A percentile compares a stretch with the other conserved stretches of the same genome.
Evolutionary conservation across 1,284 basidiomycete species (phyloP).

Genomic region (Heterobasidion irregulare): DNA sequence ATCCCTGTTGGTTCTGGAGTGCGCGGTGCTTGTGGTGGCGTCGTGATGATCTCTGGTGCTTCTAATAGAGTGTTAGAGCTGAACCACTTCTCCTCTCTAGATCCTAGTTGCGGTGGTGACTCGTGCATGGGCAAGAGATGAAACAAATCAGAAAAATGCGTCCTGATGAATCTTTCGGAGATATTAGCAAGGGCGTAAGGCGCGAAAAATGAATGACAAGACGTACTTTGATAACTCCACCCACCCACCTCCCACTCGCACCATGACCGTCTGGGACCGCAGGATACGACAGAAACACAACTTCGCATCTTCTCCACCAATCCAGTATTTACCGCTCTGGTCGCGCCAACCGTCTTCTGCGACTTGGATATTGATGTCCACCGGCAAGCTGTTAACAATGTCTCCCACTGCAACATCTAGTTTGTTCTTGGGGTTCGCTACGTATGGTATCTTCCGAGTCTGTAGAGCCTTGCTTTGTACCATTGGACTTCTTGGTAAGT

Average conservation of each 20-base stretch:
- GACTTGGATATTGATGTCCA: slow-evolving; percentile 78
- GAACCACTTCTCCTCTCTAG: slow-evolving; percentile 71
- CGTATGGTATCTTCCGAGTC: slow-evolving; percentile 55
- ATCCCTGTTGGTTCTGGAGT: slow-evolving; percentile 61
- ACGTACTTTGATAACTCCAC: slow-evolving; percentile 79
- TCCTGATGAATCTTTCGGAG: slow-evolving; percentile 65
- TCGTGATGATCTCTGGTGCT: slow-evolving; percentile 29
- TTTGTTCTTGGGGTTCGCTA: slow-evolving; percentile 81
- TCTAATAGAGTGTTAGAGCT: slow-evolving; percentile 66
- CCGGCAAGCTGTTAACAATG: slow-evolving; percentile 82
- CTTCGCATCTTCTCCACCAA: slow-evolving; percentile 81
- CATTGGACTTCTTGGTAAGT: slow-evolving; percentile 27
- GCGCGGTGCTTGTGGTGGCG: slow-evolving; percentile 38
- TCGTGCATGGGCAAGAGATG: slow-evolving; percentile 43
- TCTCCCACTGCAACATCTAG: slow-evolving; percentile 89
- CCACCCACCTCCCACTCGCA: slow-evolving; percentile 94
- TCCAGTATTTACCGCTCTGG: slow-evolving; percentile 93
- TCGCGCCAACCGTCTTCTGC: slow-evolving; percentile 83
- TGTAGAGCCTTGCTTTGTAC: slow-evolving; percentile 31
- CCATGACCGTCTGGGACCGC: slow-evolving; percentile 92
- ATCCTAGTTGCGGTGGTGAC: slow-evolving; percentile 42
- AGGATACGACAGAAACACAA: slow-evolving; percentile 89
- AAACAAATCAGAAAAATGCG: slow-evolving; percentile 79
- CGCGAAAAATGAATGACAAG: not conserved
- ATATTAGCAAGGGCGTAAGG: slow-evolving; percentile 9